Evolutionary conservation across 164 flowering plant species (phyloP).

Genomic region (Protea cynaroides): DNA sequence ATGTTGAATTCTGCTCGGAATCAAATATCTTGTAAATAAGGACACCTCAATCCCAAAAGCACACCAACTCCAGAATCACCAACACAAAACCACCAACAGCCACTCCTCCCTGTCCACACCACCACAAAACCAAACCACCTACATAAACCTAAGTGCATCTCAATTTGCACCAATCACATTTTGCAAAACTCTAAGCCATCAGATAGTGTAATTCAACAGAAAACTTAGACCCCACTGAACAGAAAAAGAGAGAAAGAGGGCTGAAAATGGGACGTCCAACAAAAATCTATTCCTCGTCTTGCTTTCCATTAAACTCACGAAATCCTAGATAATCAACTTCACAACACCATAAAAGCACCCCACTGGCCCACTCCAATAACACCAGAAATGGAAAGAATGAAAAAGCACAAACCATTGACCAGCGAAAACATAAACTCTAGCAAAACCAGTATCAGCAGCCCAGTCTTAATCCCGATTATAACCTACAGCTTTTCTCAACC

Average conservation of each 20-base stretch:
- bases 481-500: background rate
- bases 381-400: background rate
- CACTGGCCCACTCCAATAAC: background rate
- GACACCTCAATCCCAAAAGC: slow-evolving; percentile 5
- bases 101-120: slow-evolving; percentile 23
- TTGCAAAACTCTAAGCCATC: background rate
- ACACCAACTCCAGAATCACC: slow-evolving; percentile 4
- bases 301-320: background rate
- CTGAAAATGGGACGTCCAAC: background rate
- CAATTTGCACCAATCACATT: slow-evolving; percentile 3
- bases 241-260: background rate
- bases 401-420: background rate
- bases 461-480: background rate
- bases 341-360: background rate
- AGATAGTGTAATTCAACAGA: background rate
- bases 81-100: slow-evolving; percentile 10
- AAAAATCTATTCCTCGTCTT: background rate
- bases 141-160: slow-evolving; percentile 17
- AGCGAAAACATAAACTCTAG: background rate
- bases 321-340: background rate
- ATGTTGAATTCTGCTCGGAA: slow-evolving; percentile 2
- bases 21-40: slow-evolving; percentile 5
- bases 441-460: background rate
- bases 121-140: slow-evolving; percentile 24
- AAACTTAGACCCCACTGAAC: background rate